Percentiles rank a stretch among this genome's conserved stretches.
These are phyloP conservation scores for Diutina pseudorugosa DNA, from an alignment of 1,139 yeast species.

Conservation along the genomic window DNA sequence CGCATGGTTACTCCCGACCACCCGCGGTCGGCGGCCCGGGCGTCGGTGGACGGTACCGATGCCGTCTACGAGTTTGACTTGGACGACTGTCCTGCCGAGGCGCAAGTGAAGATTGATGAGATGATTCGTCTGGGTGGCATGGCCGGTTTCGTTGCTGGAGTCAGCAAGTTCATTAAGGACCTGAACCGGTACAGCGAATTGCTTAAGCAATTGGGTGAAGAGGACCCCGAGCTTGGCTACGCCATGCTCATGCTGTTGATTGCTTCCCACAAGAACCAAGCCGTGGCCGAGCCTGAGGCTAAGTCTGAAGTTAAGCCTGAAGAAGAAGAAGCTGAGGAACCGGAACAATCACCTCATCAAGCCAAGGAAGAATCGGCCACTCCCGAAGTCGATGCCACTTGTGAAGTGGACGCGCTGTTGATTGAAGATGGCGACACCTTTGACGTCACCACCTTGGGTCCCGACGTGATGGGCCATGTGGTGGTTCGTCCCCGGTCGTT, in stretches of 20 bases:
- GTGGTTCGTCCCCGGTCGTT: not conserved
- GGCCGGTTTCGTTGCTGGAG: not conserved
- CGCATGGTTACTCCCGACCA: not conserved
- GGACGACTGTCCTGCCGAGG: not conserved
- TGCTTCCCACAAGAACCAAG: not conserved
- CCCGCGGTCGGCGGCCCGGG: not conserved
- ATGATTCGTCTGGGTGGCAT: slow-evolving; percentile 1
- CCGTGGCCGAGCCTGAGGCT: not conserved
- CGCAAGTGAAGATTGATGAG: not conserved
- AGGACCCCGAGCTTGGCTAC: not conserved
- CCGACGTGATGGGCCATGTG: not conserved
- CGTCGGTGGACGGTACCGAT: not conserved
- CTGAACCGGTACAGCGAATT: not conserved
- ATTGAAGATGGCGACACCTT: not conserved
- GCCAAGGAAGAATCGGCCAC: not conserved
- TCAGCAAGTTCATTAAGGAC: not conserved
- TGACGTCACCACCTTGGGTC: not conserved
- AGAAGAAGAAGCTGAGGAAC: not conserved
- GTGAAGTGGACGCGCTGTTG: not conserved
- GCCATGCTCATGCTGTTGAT: not conserved
- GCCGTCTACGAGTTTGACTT: slow-evolving; percentile 1
- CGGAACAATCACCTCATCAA: no score
- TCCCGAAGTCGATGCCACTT: not conserved
- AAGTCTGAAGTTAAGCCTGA: not conserved
- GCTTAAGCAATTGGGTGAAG: not conserved